A percentile compares a stretch with the other conserved stretches of the same genome.
Evolutionary conservation across 345 rosid genomes (phyloP).

Genomic region (Eucalyptus curtisii): DNA sequence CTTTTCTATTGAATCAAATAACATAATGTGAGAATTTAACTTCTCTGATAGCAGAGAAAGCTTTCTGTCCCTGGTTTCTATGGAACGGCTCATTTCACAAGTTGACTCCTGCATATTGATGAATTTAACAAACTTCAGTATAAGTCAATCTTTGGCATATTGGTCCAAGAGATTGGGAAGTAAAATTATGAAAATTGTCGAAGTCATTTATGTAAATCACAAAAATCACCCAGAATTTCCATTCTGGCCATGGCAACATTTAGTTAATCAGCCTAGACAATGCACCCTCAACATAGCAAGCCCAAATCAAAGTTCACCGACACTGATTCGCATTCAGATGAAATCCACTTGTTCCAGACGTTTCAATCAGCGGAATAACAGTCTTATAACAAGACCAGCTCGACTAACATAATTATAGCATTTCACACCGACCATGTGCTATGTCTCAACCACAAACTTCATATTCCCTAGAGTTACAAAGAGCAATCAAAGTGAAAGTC

Average conservation of each 20-base stretch:
- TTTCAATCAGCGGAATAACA: background rate
- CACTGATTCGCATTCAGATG: background rate
- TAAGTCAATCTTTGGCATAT: background rate
- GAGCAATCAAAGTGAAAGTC: background rate
- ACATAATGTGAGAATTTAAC: slow-evolving; percentile 46
- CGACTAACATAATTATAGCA: background rate
- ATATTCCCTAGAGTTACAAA: background rate
- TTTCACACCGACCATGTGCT: background rate
- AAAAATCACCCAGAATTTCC: background rate
- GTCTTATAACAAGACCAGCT: background rate
- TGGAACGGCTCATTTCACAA: slow-evolving; percentile 49
- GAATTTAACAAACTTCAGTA: background rate
- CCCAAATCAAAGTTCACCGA: background rate
- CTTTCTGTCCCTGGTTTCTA: slow-evolving; percentile 49
- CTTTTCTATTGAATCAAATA: slow-evolving; percentile 73
- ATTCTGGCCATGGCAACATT: background rate
- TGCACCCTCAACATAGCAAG: background rate
- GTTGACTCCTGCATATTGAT: slow-evolving; percentile 51
- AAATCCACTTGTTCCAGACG: background rate
- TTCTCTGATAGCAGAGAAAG: slow-evolving; percentile 31
- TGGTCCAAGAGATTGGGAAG: background rate
- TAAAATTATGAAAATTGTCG: background rate
- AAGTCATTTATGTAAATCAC: background rate
- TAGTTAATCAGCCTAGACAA: background rate
- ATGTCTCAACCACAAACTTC: background rate